These are phyloP conservation scores for Mucor sp. DNA, from an alignment of 371 early-diverging fungal species.

Conservation along the genomic window DNA sequence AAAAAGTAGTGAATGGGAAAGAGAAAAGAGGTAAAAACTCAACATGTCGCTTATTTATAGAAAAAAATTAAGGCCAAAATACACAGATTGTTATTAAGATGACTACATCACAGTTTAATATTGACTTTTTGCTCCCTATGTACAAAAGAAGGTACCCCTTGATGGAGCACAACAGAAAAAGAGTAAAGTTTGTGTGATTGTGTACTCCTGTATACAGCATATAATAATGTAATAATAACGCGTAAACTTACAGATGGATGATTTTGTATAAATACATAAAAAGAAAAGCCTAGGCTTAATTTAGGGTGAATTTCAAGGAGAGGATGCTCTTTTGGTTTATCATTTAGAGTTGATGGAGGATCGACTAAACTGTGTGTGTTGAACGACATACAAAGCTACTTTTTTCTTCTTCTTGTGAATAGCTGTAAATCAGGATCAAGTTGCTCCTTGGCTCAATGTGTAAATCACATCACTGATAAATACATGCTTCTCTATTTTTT, in stretches of 20 bases:
- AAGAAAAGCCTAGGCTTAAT: slow-evolving; percentile 4
- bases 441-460: not conserved
- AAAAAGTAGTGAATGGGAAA: not conserved
- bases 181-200: slow-evolving; percentile 7
- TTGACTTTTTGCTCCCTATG: not conserved
- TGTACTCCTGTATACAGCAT: slow-evolving; percentile 1
- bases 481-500: not conserved
- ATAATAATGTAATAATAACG: not conserved
- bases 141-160: not conserved
- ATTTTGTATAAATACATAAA: slow-evolving; percentile 1
- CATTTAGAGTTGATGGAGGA: slow-evolving; percentile 15
- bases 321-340: not conserved
- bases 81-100: not conserved
- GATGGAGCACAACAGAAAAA: slow-evolving; percentile 4
- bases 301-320: not conserved
- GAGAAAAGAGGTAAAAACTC: not conserved
- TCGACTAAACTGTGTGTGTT: slow-evolving; percentile 3
- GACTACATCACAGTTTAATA: not conserved
- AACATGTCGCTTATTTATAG: slow-evolving; percentile 9
- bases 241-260: not conserved
- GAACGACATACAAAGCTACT: slow-evolving; percentile 2
- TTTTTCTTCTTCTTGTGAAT: slow-evolving; percentile 1
- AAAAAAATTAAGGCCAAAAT: not conserved
- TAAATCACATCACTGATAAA: not conserved
- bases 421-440: not conserved